These are phyloP conservation scores for Trametes gibbosa DNA, from an alignment of 768 basidiomycete species.

Conservation along the genomic window DNA sequence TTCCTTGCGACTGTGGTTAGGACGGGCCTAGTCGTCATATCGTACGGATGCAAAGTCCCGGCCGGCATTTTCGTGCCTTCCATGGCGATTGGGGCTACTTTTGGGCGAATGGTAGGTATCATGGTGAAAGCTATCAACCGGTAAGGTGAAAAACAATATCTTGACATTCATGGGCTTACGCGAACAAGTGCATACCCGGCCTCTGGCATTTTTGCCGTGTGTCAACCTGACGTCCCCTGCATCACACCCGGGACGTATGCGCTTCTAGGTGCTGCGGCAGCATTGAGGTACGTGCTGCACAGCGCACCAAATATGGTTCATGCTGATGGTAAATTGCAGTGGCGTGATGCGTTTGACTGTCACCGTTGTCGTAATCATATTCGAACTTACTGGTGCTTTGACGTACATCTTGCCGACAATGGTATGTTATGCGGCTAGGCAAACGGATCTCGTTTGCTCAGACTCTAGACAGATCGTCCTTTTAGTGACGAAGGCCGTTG, in stretches of 20 bases:
- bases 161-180: neutral
- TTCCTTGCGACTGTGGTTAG: constrained; percentile 89
- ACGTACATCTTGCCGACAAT: constrained; percentile 98
- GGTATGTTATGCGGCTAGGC: constrained; percentile 46
- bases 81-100: constrained; percentile 97
- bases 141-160: constrained; percentile 38
- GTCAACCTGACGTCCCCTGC: constrained; percentile 89
- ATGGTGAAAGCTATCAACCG: constrained; percentile 90
- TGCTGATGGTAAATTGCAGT: constrained; percentile 28
- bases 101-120: constrained; percentile 96
- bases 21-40: constrained; percentile 81
- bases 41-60: constrained; percentile 95
- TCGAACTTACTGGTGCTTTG: constrained; percentile 94
- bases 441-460: too few species aligned
- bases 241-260: constrained; percentile 99
- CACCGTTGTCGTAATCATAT: constrained; percentile 99
- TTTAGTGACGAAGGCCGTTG: constrained; percentile 94
- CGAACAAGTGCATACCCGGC: constrained; percentile 69
- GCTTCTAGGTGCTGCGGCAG: constrained; percentile 94
- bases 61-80: constrained; percentile 98
- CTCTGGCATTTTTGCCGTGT: constrained; percentile 86
- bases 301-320: neutral
- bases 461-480: constrained; percentile 74
- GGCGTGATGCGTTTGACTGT: constrained; percentile 98
- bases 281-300: constrained; percentile 62